Base-by-base conservation (phyloP, 164 flowering plant genomes). In the Annona squamosa region DNA sequence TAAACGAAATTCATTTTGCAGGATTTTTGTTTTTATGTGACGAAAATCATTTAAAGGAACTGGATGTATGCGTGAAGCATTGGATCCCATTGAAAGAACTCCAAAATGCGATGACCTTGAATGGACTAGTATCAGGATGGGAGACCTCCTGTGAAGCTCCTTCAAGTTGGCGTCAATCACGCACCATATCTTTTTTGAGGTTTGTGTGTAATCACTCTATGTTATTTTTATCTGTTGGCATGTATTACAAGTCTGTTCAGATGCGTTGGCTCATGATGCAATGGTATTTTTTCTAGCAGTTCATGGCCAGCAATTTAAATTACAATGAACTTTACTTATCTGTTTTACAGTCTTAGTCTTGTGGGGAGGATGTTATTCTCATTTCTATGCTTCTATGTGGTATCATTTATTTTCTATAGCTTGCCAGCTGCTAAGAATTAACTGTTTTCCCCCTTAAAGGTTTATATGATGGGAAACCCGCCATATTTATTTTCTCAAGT, bases 111-210 rank as follows among this genome's bases (percentile, higher is more conserved):
- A 76, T 48, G 90, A 62, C 67, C 90, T 90, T 92, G 92, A 87
- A 73, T 88, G 97, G 99, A 93, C 87, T 69, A 95, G 98, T 91
- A 95, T 76, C 98, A 90, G 98, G 96, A 74, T 82, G 98, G 99
- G 98, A 76, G 98, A 93, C 99, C 94, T 79, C 98, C 99, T 93
- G 98, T 67, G 98, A 95, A 95, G 98, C 92, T 90, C 97, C 92
- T 59, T 93, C 94, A 91, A 86, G 93, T 18, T 63, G 76, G 90
- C 96, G 95, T 90, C 86, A 17, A 48, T 87, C 99, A 95, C 94
- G 92, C 91, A 42, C 69, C 72, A 17, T 16, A 7, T 68, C 5
- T 46, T 45, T 68, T 64, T 7, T 48, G 82, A 90, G 93, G 89
- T 88, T 89, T 84, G 90, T 74, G 47, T 43, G 6, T 37, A 37